A percentile compares a stretch with the other conserved stretches of the same genome.
phyloP scores from a whole-genome alignment of 257 asterid genomes.

The Solanum rostratum region DNA sequence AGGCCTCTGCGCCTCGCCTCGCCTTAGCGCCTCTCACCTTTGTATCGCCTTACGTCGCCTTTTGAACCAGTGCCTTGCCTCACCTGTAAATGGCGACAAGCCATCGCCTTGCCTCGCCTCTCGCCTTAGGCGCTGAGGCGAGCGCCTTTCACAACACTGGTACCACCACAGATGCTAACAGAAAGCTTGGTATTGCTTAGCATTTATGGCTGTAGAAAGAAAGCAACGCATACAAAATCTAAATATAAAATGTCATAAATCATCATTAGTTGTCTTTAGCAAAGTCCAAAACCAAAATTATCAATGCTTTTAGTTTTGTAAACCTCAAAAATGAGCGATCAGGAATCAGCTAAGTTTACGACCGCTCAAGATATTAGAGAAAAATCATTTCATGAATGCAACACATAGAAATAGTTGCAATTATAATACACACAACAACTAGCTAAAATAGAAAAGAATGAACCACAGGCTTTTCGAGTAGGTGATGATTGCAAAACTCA shows the following conservation, averaged over 20 bases:
- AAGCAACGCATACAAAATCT: neutral
- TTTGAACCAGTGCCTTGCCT: no score
- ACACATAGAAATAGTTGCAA: neutral
- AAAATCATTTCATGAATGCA: neutral
- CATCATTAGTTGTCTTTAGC: neutral
- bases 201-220: neutral
- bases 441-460: neutral
- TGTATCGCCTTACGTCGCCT: no score
- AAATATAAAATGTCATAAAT: neutral
- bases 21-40: no score
- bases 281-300: neutral
- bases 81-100: no score
- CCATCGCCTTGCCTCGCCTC: no score
- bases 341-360: neutral
- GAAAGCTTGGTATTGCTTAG: neutral
- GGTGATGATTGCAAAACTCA: neutral
- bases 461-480: neutral
- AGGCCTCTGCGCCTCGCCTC: no score
- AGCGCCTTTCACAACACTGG: no score
- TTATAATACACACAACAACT: neutral
- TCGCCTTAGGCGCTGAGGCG: no score
- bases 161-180: no score
- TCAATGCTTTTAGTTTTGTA: neutral
- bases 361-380: neutral
- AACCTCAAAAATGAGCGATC: neutral